phyloP scores from a whole-genome alignment of 148 eudicot genomes.

The Fagopyrum homotropicum region DNA sequence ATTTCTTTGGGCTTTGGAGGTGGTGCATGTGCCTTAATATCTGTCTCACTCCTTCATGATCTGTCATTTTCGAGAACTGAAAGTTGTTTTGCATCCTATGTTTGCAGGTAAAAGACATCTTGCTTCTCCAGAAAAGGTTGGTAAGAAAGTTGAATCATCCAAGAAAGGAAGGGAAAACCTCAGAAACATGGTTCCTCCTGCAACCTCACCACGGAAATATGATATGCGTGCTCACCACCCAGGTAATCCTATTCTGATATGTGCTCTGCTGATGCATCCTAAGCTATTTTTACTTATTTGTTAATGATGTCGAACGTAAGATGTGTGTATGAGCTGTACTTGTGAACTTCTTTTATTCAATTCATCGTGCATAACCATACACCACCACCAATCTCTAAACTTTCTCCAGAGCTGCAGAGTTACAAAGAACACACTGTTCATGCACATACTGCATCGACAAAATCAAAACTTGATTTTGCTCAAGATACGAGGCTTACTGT shows the following conservation, averaged over 20 bases:
- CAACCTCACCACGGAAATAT: background rate
- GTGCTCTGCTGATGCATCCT: background rate
- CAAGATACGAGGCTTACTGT: background rate
- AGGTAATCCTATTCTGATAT: background rate
- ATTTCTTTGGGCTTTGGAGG: background rate
- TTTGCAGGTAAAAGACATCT: slow-evolving; percentile 2
- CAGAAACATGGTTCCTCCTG: background rate
- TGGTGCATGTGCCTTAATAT: background rate
- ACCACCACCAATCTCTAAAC: background rate
- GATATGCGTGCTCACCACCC: background rate
- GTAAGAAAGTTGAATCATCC: background rate
- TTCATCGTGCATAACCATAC: background rate
- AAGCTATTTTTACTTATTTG: background rate
- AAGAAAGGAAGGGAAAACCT: background rate
- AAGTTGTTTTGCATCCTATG: background rate
- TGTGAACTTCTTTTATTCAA: background rate
- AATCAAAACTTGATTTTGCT: background rate
- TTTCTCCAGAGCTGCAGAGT: background rate
- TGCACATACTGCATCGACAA: background rate
- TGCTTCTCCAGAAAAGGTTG: slow-evolving; percentile 4
- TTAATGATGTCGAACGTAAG: background rate
- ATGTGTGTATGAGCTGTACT: background rate
- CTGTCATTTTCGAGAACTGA: background rate
- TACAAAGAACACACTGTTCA: background rate
- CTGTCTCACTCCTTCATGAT: background rate